Conservation (phyloP, 2,329 filamentous ascomycete species). For the Metarhizium rileyi region DNA sequence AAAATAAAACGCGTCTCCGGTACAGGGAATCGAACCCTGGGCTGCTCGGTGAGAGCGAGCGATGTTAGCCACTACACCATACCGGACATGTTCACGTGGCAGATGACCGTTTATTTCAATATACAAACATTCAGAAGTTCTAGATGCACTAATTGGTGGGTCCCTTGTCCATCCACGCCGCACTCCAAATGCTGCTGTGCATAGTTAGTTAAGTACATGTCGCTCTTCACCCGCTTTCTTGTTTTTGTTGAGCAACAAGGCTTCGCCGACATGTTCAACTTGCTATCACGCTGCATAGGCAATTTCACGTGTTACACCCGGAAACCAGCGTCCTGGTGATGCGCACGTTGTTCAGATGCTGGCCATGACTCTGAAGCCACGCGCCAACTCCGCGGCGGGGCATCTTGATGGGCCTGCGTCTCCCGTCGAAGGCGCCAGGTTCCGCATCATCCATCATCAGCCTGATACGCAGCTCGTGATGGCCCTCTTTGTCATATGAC, state of each 20-base stretch:
- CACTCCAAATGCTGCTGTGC: too few species aligned
- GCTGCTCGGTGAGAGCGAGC: conserved; percentile 28
- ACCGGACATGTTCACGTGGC: conserved; percentile 14
- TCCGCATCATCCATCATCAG: conserved; percentile 9
- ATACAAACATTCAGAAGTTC: not conserved
- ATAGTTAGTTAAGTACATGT: too few species aligned
- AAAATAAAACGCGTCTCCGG: conserved; percentile 13
- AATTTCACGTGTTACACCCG: too few species aligned
- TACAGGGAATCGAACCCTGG: conserved; percentile 27
- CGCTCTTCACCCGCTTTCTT: too few species aligned
- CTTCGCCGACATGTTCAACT: too few species aligned
- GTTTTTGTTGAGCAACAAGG: too few species aligned
- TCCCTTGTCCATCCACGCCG: not conserved
- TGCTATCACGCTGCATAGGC: too few species aligned
- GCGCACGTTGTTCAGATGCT: too few species aligned
- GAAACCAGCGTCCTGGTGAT: too few species aligned
- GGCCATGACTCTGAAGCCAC: not conserved
- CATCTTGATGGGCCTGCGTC: conserved; percentile 7
- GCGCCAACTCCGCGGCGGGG: conserved; percentile 15
- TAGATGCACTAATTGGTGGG: not conserved
- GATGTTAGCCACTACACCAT: conserved; percentile 29
- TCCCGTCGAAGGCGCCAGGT: not conserved
- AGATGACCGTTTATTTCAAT: not conserved
- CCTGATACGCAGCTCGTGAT: conserved; percentile 13
- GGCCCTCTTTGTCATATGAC: conserved; percentile 15